Evolutionary conservation across 2,329 filamentous ascomycete species (phyloP).

Genomic region (Phialemonium atrogriseum): DNA sequence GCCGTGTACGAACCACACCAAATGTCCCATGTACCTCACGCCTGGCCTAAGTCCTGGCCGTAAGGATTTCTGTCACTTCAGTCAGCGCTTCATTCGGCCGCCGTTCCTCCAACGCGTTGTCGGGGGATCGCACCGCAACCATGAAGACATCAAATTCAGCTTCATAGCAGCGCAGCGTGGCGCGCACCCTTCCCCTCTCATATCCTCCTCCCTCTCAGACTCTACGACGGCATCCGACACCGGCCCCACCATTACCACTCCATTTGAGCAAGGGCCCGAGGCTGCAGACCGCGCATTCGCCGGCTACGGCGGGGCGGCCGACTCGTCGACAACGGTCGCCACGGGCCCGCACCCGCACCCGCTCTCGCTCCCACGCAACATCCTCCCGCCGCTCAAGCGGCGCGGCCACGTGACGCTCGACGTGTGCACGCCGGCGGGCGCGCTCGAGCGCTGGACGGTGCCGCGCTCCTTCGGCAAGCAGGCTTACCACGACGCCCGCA

Average conservation of each 20-base stretch:
- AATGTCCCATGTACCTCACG: slow-evolving; percentile 79
- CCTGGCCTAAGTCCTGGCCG: slow-evolving; percentile 64
- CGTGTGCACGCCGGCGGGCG: slow-evolving; percentile 77
- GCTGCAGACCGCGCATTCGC: slow-evolving; percentile 60
- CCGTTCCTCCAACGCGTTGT: slow-evolving; percentile 72
- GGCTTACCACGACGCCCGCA: slow-evolving; percentile 88
- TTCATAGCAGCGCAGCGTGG: slow-evolving; percentile 83
- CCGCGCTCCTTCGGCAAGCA: slow-evolving; percentile 71
- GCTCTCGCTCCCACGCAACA: slow-evolving; percentile 66
- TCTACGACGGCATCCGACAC: slow-evolving; percentile 4
- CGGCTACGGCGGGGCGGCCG: slow-evolving; percentile 52
- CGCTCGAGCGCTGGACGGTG: slow-evolving; percentile 89
- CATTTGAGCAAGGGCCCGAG: slow-evolving; percentile 36
- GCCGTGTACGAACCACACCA: slow-evolving; percentile 80
- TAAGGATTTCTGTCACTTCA: slow-evolving; percentile 87
- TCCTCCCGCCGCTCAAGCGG: slow-evolving; percentile 78
- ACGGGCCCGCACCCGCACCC: slow-evolving; percentile 41
- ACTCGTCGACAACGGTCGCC: slow-evolving; percentile 11
- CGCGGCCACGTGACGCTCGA: slow-evolving; percentile 84
- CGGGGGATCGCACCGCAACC: slow-evolving; percentile 61
- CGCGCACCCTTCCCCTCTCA: slow-evolving; percentile 26
- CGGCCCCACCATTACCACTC: slow-evolving; percentile 17
- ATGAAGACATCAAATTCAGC: slow-evolving; percentile 86
- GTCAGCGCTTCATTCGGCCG: slow-evolving; percentile 80
- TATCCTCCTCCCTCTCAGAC: too few relatives aligned